Conservation (phyloP, 768 basidiomycete genomes). For the Russula sp. region DNA sequence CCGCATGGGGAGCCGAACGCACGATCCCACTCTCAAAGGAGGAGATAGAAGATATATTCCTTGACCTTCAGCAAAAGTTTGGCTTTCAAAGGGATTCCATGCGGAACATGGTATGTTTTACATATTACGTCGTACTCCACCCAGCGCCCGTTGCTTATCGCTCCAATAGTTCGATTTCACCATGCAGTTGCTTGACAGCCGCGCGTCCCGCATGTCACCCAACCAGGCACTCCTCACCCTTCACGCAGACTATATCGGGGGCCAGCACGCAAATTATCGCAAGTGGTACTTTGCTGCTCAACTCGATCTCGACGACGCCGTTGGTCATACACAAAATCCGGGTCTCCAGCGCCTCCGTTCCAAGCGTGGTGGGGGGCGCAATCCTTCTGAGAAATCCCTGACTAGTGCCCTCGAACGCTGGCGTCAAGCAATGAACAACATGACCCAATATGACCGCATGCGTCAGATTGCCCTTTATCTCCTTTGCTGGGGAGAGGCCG, state of each 20-base stretch:
- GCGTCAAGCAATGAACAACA: constrained; percentile 97
- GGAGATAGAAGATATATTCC: constrained; percentile 97
- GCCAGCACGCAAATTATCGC: constrained; percentile 96
- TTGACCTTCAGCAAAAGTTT: constrained; percentile 97
- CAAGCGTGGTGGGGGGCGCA: constrained; percentile 46
- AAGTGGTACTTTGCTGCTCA: constrained; percentile 99
- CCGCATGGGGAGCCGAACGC: constrained; percentile 88
- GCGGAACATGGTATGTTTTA: constrained; percentile 75
- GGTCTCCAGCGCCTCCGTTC: constrained; percentile 81
- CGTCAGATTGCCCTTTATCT: constrained; percentile 94
- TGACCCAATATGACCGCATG: constrained; percentile 96
- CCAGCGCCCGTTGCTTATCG: constrained; percentile 1
- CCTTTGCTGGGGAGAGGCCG: constrained; percentile 96
- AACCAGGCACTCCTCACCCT: constrained; percentile 91
- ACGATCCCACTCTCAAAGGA: constrained; percentile 98
- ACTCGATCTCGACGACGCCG: constrained; percentile 95
- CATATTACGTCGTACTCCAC: not conserved
- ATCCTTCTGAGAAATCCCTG: constrained; percentile 53
- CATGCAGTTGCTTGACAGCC: constrained; percentile 95
- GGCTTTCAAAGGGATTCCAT: constrained; percentile 95
- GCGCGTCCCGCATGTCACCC: constrained; percentile 95
- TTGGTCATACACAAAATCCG: constrained; percentile 87
- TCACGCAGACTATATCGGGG: constrained; percentile 98
- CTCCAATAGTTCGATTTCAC: constrained; percentile 80
- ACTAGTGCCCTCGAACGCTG: constrained; percentile 84